Evolutionary conservation across 2,329 filamentous ascomycete species (phyloP), one percentile per base, ranked within the genome.

Genomic region (Cladophialophora chaetospira): DNA sequence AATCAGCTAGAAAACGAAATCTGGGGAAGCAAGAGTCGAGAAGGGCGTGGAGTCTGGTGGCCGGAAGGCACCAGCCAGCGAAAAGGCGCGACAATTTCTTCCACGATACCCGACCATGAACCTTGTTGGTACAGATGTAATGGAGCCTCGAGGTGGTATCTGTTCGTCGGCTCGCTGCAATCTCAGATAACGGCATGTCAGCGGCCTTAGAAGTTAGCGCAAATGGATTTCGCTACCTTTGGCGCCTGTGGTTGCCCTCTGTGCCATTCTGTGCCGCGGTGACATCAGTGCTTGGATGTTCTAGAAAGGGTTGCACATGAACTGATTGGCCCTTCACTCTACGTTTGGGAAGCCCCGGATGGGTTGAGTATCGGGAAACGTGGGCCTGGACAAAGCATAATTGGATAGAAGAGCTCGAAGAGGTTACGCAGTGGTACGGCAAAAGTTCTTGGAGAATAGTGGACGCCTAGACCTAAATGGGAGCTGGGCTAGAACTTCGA

Each of bases 91-190:
- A 33, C 31, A n/a, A n/a, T 33, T 11, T 33, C 6, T 33, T 33
- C 31, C 35, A 38, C 5, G 2, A 21, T 11, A 40, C 2, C 36
- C 36, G 10, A 5, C 17, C 8, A 40, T 19, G 4, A 40, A 40
- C 15, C 35, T 17, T 13, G 4, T 17, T n/a, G 35, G 11, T 38
- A 17, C 8, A 38, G 10, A 17, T 17, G 35, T 17, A 38, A 13
- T 31, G 13, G 6, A 31, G 17, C 10, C n/a, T 15, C 13, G 5
- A 38, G 35, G 35, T 38, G 21, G 36, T 40, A 40, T 21, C 36
- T 40, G n/a, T n/a, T n/a, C 15, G 36, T 40, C 36, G 36, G 36
- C 36, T 21, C n/a, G 33, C 42, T 42, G 49, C 36, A 29, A 40
- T 40, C 36, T 21, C n/a, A 40, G 36, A 40, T 40, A 40, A 40